A percentile compares a stretch with the other conserved stretches of the same genome.
Evolutionary conservation across 192 early-diverging fungal species (phyloP).

Genomic region (Cladochytrium replicatum): DNA sequence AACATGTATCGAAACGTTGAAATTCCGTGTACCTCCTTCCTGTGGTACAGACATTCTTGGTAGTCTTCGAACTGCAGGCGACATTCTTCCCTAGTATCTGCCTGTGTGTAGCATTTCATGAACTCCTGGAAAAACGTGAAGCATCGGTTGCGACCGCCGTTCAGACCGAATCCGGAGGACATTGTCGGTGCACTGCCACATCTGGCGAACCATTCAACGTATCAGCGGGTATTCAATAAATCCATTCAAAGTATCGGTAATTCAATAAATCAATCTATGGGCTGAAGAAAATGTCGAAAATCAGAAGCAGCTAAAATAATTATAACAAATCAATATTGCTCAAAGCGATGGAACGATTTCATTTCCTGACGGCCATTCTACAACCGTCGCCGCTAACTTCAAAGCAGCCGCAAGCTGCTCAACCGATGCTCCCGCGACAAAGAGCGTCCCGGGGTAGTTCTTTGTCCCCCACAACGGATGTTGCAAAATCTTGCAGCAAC

Average conservation of each 20-base stretch:
- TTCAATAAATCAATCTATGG: no score
- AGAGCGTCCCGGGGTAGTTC: constrained; percentile 80
- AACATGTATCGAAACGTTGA: constrained; percentile 5
- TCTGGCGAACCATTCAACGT: no score
- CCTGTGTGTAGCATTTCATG: constrained; percentile 81
- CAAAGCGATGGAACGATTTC: no score
- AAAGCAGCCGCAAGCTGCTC: no score
- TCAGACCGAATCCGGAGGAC: constrained; percentile 58
- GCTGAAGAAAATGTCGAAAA: no score
- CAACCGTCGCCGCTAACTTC: no score
- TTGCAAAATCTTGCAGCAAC: constrained; percentile 71
- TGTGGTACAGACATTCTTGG: constrained; percentile 90
- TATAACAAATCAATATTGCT: no score
- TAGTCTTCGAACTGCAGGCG: constrained; percentile 79
- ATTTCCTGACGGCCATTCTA: no score
- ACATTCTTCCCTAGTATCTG: constrained; percentile 69
- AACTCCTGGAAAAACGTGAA: constrained; percentile 97
- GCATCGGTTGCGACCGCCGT: constrained; percentile 81
- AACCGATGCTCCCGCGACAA: no score
- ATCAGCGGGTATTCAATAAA: no score
- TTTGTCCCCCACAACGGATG: constrained; percentile 88
- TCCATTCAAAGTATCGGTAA: no score
- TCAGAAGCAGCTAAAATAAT: no score
- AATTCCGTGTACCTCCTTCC: constrained; percentile 72
- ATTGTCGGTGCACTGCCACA: constrained; percentile 31